Conservation (phyloP, 1,139 yeast species). For the Candida tetrigidarum region DNA sequence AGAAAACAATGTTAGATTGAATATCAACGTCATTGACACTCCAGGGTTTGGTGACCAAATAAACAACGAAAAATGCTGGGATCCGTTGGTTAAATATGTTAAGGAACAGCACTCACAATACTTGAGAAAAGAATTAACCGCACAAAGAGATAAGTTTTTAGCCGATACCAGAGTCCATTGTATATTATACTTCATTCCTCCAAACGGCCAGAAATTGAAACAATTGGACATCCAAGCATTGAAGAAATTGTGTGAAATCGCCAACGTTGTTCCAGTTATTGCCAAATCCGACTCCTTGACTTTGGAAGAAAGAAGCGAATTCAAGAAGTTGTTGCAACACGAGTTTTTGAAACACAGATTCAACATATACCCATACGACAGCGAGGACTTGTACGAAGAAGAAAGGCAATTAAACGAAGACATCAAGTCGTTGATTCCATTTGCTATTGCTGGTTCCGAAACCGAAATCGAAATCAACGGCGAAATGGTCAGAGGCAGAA, state of each 20-base stretch:
- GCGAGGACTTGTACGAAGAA: conserved; percentile 74
- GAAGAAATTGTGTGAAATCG: conserved; percentile 84
- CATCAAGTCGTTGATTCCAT: conserved; percentile 82
- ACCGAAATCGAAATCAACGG: conserved; percentile 74
- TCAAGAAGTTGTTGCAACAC: conserved; percentile 74
- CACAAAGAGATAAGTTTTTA: conserved; percentile 85
- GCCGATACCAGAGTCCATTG: conserved; percentile 96
- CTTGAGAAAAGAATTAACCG: conserved; percentile 93
- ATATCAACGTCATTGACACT: conserved; percentile 88
- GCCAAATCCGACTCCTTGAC: conserved; percentile 85
- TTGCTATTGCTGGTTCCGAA: conserved; percentile 96
- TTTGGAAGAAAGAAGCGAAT: conserved; percentile 76
- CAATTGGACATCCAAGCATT: conserved; percentile 84
- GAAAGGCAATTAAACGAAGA: conserved; percentile 79
- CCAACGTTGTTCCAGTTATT: conserved; percentile 94
- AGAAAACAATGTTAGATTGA: conserved; percentile 88
- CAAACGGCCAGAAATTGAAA: conserved; percentile 80
- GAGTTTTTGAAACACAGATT: conserved; percentile 79
- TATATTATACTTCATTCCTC: conserved; percentile 87
- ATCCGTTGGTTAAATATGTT: conserved; percentile 91
- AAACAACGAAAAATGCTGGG: conserved; percentile 97
- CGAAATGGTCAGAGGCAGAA: conserved; percentile 83
- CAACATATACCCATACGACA: conserved; percentile 86
- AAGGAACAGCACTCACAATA: conserved; percentile 96
- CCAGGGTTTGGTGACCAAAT: conserved; percentile 99